Conservation (phyloP, 805 yeast genomes). For the Sugiyamaella floridensis region DNA sequence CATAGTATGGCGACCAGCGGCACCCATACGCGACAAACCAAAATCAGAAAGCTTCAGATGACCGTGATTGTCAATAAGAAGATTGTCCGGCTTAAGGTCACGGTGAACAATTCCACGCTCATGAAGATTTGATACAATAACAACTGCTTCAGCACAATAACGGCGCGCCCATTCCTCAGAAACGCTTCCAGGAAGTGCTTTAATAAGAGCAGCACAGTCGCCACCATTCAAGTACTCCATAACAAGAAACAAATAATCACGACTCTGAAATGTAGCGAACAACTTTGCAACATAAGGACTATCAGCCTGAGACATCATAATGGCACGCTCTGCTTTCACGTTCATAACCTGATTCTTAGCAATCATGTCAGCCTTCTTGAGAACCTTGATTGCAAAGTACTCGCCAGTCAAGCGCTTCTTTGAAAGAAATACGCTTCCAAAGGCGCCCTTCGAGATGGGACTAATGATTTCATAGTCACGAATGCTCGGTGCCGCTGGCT, state of each 20-base stretch:
- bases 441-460: conserved; percentile 95
- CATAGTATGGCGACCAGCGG: conserved; percentile 62
- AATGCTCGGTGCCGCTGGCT: conserved; percentile 61
- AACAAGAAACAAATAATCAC: conserved; percentile 79
- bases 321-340: conserved; percentile 90
- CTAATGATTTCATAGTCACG: conserved; percentile 84
- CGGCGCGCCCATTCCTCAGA: conserved; percentile 77
- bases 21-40: conserved; percentile 86
- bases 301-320: conserved; percentile 95
- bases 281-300: conserved; percentile 89
- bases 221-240: conserved; percentile 98
- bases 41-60: conserved; percentile 92
- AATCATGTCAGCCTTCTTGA: conserved; percentile 91
- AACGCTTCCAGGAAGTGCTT: conserved; percentile 63
- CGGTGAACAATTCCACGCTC: conserved; percentile 85
- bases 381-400: conserved; percentile 86
- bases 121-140: conserved; percentile 88
- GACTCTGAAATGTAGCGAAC: conserved; percentile 81
- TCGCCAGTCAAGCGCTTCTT: conserved; percentile 83
- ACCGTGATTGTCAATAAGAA: conserved; percentile 78
- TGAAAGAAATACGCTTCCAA: conserved; percentile 89
- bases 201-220: conserved; percentile 81
- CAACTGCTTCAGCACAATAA: conserved; percentile 83
- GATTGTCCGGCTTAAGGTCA: conserved; percentile 91
- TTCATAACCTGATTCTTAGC: conserved; percentile 94